Conservation (phyloP, 2,329 filamentous ascomycete genomes). For the Ceratocystis huliohia region DNA sequence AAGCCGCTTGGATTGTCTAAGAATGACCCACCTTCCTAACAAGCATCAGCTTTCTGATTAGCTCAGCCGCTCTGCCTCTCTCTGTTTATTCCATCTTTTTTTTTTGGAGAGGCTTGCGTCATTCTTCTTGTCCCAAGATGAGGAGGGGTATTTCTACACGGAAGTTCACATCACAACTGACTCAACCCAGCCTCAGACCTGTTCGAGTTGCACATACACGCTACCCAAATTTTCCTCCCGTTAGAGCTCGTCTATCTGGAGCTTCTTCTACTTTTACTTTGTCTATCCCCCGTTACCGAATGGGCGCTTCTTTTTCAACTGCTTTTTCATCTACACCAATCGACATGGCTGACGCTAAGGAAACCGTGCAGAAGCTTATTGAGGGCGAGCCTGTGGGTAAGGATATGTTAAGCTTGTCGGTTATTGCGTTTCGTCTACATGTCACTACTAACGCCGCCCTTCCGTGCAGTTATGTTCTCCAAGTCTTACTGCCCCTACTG, state of each 20-base stretch:
- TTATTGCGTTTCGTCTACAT: not conserved
- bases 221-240: not conserved
- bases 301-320: constrained; percentile 18
- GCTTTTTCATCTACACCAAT: constrained; percentile 41
- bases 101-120: not conserved
- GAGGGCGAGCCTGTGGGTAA: constrained; percentile 39
- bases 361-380: constrained; percentile 75
- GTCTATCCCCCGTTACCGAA: constrained; percentile 30
- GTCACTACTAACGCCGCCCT: not conserved
- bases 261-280: not conserved
- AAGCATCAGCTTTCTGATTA: not conserved
- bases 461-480: constrained; percentile 67
- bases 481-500: constrained; percentile 97
- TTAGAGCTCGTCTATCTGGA: too few relatives aligned
- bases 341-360: constrained; percentile 70
- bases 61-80: not conserved
- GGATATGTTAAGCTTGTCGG: not conserved
- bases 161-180: not conserved
- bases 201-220: not conserved
- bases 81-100: not conserved
- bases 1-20: not conserved
- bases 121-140: not conserved
- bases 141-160: not conserved
- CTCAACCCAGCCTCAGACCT: not conserved
- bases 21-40: not conserved